Conservation (phyloP, 305 asterid species). For the Solanum hybrid region DNA sequence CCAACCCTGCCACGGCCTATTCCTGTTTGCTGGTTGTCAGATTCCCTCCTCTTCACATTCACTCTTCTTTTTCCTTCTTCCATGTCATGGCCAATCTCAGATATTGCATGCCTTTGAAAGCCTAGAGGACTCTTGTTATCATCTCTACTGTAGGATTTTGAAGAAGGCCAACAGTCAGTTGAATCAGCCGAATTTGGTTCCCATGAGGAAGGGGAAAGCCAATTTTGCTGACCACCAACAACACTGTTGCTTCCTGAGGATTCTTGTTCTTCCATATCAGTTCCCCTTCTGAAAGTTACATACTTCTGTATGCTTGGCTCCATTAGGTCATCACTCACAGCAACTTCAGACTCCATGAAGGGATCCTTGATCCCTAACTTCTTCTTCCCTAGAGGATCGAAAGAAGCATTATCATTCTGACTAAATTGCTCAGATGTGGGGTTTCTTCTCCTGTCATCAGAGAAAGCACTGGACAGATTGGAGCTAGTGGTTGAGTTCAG, state of each 20-base stretch:
- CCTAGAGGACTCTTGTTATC: slow-evolving; percentile 25
- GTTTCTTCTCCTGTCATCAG: slow-evolving; percentile 29
- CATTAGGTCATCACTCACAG: slow-evolving; percentile 52
- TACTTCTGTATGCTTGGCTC: slow-evolving; percentile 80
- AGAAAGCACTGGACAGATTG: slow-evolving; percentile 22
- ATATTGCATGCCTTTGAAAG: slow-evolving; percentile 24
- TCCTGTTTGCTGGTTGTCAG: slow-evolving; percentile 31
- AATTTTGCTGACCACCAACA: slow-evolving; percentile 43
- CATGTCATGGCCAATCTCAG: slow-evolving; percentile 19
- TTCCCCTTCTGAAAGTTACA: slow-evolving; percentile 59
- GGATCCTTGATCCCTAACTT: slow-evolving; percentile 28
- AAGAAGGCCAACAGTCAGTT: slow-evolving; percentile 44
- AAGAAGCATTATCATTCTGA: slow-evolving; percentile 18
- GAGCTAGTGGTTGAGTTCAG: slow-evolving; percentile 65
- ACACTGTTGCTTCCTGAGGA: slow-evolving; percentile 79
- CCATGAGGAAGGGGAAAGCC: slow-evolving; percentile 55
- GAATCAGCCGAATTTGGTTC: slow-evolving; percentile 67
- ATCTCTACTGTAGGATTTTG: slow-evolving; percentile 33
- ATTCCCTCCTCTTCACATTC: slow-evolving; percentile 27
- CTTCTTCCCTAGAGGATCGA: slow-evolving; percentile 21
- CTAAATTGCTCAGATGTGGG: slow-evolving; percentile 18
- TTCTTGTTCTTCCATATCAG: slow-evolving; percentile 65
- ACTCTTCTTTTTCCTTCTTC: slow-evolving; percentile 26
- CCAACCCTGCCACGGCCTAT: slow-evolving; percentile 31
- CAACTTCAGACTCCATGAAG: slow-evolving; percentile 61